phyloP scores from a whole-genome alignment of 2,329 filamentous ascomycete species.

The Catunica adiposa region DNA sequence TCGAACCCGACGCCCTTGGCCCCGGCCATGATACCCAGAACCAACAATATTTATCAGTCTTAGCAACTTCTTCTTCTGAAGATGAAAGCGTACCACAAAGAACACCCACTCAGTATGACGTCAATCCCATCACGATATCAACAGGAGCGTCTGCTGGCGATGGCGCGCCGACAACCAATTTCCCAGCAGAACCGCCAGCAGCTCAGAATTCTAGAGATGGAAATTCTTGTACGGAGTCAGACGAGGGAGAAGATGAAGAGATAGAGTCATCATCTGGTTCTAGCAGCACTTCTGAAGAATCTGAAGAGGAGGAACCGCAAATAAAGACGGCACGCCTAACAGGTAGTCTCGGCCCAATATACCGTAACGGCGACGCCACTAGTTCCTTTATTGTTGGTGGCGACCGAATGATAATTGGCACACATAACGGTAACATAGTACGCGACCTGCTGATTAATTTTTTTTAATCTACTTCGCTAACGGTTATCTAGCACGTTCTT shows the following conservation, averaged over 20 bases:
- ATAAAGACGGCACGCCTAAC: conserved; percentile 88
- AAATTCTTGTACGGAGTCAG: neutral
- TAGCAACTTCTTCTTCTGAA: neutral
- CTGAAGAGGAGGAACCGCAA: conserved; percentile 83
- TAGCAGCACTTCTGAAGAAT: conserved; percentile 52
- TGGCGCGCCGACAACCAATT: too few species aligned
- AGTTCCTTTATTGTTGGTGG: conserved; percentile 80
- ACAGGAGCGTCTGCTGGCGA: too few species aligned
- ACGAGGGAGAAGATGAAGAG: conserved; percentile 16
- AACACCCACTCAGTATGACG: neutral
- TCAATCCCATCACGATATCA: neutral
- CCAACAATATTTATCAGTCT: neutral
- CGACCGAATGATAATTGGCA: conserved; percentile 95
- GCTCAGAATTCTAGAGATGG: too few species aligned
- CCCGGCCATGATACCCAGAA: neutral
- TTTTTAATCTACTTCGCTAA: conserved; percentile 17
- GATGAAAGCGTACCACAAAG: neutral
- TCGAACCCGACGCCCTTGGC: conserved; percentile 2
- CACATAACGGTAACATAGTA: conserved; percentile 93
- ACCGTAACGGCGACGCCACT: conserved; percentile 88
- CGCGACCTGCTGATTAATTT: conserved; percentile 21
- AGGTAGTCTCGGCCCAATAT: conserved; percentile 59
- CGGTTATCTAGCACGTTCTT: conserved; percentile 53
- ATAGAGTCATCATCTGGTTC: conserved; percentile 27
- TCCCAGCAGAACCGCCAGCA: too few species aligned